Conservation (phyloP, 768 basidiomycete genomes). For the Phaffia tasmanica region DNA sequence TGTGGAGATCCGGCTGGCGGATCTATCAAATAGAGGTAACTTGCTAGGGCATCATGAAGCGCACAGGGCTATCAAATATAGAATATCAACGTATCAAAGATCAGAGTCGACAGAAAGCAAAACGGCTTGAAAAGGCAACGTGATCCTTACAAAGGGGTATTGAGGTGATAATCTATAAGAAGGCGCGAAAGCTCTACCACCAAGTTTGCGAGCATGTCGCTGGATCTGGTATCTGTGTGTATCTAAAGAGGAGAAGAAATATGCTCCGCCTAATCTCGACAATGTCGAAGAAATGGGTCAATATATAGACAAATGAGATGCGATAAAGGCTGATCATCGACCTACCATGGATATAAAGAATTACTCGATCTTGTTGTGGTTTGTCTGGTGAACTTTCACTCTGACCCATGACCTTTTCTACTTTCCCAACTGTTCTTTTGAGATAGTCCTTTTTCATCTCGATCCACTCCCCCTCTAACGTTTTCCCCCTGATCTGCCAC, state of each 20-base stretch:
- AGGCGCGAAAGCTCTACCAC: slow-evolving; percentile 37
- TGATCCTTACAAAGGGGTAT: slow-evolving; percentile 35
- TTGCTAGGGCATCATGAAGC: slow-evolving; percentile 32
- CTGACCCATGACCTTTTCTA: slow-evolving; percentile 8
- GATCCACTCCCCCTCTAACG: slow-evolving; percentile 67
- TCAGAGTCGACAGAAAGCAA: not conserved
- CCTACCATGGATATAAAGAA: slow-evolving; percentile 38
- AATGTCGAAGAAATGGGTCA: not conserved
- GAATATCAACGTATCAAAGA: not conserved
- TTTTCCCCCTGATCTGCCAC: slow-evolving; percentile 16
- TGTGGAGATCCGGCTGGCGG: slow-evolving; percentile 55
- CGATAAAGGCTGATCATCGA: not conserved
- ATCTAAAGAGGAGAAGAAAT: slow-evolving; percentile 39
- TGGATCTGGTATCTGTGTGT: slow-evolving; percentile 40
- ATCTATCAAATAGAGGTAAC: slow-evolving; percentile 35
- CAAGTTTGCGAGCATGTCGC: slow-evolving; percentile 38
- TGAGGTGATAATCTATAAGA: slow-evolving; percentile 35
- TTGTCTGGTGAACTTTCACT: not conserved
- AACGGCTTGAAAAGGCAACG: not conserved
- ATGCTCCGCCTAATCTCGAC: slow-evolving; percentile 33
- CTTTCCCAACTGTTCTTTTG: slow-evolving; percentile 10
- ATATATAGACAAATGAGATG: not conserved
- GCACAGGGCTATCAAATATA: slow-evolving; percentile 23
- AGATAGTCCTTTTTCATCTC: slow-evolving; percentile 63
- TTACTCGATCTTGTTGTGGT: slow-evolving; percentile 28